Evolutionary conservation across 164 flowering plant species (phyloP), one percentile per base, ranked within the genome.

Genomic region (Tetrastigma voinierianum): DNA sequence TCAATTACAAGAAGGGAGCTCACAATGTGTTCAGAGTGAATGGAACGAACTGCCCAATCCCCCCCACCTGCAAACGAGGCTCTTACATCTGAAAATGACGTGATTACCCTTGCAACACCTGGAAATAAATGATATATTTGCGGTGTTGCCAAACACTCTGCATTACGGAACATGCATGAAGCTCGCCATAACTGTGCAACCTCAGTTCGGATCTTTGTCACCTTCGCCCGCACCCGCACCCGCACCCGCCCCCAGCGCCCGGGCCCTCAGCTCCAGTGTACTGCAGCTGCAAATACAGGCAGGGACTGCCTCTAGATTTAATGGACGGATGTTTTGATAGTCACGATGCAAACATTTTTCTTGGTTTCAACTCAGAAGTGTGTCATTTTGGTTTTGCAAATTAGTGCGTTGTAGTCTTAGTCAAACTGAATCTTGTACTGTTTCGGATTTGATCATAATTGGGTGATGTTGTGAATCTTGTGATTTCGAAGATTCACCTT

Each of bases 81-180:
- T 3, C 63, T 74, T 51, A 57, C 57, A 1, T 23, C 70, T 6
- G 86, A 82, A 46, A 74, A 69, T 12, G 83, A 83, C 20, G 72
- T 54, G 46, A 78, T 80, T 18, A 51, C 71, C 0, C 76, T 83
- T 1, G 59, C 74, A 0, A 51, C 76, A 1, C 76, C 81, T 0
- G 83, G 83, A 11, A 75, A 23, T 11, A 77, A 82, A 57, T 82
- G 83, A 83, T 82, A 82, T 75, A 69, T 82, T 55, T 76, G 86
- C 44, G 83, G 83, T 4, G 58, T 76, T 20, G 74, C 54, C 7
- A 19, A 74, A 9, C 86, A 80, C 23, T 80, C 82, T 43, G 63
- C 23, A 1, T 9, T n/a, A 2, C 69, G 73, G 17, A 74, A 72
- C 49, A 71, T n/a, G n/a, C n/a, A n/a, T 64, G 55, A 70, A 72